Percentiles rank a stretch among this genome's conserved stretches.
phyloP scores from a whole-genome alignment of 2,329 filamentous ascomycete genomes.

The Stemphylium beticola region DNA sequence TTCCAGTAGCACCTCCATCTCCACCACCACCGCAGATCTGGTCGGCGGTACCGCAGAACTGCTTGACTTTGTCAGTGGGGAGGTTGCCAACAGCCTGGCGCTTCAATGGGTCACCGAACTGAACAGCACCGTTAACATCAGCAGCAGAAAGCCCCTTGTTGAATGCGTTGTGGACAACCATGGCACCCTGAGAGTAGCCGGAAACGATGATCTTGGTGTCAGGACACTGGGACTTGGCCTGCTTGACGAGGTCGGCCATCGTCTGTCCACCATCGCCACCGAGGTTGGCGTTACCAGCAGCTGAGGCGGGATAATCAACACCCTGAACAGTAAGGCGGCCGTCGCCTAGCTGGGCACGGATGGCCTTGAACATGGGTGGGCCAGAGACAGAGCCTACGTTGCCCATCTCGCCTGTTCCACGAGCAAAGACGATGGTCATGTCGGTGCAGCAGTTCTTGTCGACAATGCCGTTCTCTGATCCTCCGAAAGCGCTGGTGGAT shows the following conservation, averaged over 20 bases:
- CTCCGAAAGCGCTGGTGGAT: slow-evolving; percentile 23
- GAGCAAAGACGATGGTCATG: slow-evolving; percentile 54
- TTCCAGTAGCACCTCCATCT: slow-evolving; percentile 32
- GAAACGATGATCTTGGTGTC: slow-evolving; percentile 41
- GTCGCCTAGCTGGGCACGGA: slow-evolving; percentile 36
- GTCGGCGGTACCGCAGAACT: slow-evolving; percentile 39
- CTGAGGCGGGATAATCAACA: slow-evolving; percentile 40
- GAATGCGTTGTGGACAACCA: slow-evolving; percentile 44
- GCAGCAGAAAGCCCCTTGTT: slow-evolving; percentile 27
- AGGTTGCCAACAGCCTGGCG: slow-evolving; percentile 28
- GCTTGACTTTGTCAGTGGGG: slow-evolving; percentile 26
- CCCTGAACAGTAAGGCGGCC: slow-evolving; percentile 40
- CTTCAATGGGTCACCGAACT: slow-evolving; percentile 44
- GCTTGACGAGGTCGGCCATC: slow-evolving; percentile 33
- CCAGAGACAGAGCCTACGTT: slow-evolving; percentile 54
- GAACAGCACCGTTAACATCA: slow-evolving; percentile 33
- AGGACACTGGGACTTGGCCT: slow-evolving; percentile 38
- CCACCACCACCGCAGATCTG: slow-evolving; percentile 33
- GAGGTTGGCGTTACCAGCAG: slow-evolving; percentile 32
- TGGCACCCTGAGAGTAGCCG: slow-evolving; percentile 43
- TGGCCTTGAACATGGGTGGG: slow-evolving; percentile 44
- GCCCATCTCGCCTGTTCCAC: slow-evolving; percentile 51
- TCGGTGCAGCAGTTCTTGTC: slow-evolving; percentile 50
- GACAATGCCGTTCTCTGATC: slow-evolving; percentile 50
- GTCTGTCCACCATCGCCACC: slow-evolving; percentile 34